Evolutionary conservation across 2,329 filamentous ascomycete species (phyloP), one percentile per base, ranked within the genome.

Genomic region (Drechslerella stenobrocha): DNA sequence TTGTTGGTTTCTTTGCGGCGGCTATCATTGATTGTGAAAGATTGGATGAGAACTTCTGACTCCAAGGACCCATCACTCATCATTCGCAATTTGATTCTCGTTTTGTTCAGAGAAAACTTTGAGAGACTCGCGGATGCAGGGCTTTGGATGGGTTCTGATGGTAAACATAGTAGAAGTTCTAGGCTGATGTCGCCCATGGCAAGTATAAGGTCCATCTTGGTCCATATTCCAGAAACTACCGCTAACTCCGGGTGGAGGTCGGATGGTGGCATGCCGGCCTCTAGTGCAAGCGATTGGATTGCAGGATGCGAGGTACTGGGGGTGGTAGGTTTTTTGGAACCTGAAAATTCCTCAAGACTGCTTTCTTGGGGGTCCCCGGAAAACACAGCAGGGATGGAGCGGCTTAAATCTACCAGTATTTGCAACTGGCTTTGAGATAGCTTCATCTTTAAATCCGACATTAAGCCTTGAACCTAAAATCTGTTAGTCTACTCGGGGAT

Each of bases 21-120:
- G 70, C 88, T 96, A 75, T 99, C 93, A 58, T 89, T 84, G 71
- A 97, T 96, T 0, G 90, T 96, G 76, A 98, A 96, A 0, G 92
- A 93, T 65, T 93, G 87, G 13, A 98, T 90, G 32, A 96, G 81
- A 4, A 98, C 83, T 75, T 99, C 95, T 1, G 91, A 90, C 75
- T 98, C 93, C 37, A 98, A 77, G 0, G 91, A 91, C 4, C 87
- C 87, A 75, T 98, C 92, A 18, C 88, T 95, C 73, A 96, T 83
- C 87, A 97, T 93, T 23, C 90, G 85, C 6, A 95, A 82, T 79
- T 97, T 98, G 70, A 96, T 81, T 72, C 87, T 88, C 4, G 91
- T 97, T 70, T 95, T 87, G 73, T 98, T 93, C 32, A 98, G 81
- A 9, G 92, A 95, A 77, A 98, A 98, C 37, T 89, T 89, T 0